Evolutionary conservation across 106 monocot species (phyloP), one percentile per base, ranked within the genome.

Genomic region (Dendrobium huoshanense): DNA sequence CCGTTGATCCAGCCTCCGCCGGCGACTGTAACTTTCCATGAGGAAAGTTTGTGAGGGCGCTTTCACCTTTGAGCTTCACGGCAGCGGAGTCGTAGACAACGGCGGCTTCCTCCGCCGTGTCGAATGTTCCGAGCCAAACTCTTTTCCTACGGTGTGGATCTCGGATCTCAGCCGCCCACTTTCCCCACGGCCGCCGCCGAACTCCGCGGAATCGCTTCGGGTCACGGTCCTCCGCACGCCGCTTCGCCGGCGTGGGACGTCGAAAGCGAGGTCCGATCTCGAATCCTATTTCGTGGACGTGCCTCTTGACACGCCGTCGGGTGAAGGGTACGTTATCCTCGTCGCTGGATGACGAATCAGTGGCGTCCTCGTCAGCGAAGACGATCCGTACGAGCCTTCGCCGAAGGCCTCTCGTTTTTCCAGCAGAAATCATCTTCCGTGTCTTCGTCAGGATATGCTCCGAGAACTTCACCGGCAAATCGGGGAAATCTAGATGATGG

Each of bases 341-440:
- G 18, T 83, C 82, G 20, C 51, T 27, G 43, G 78, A 78, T 19
- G 82, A 83, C 4, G 82, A 83, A 61, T 83, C 78, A 11, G 82
- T 83, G 16, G 82, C 82, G 68, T 83, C 82, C 41, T 67, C 78
- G 33, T 83, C 82, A 49, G 49, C 41, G 77, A 83, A 83, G 55
- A 55, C 51, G n/a, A 83, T 42, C 68, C 82, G 77, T 15, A 83
- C 41, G 77, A 83, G 67, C 78, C 55, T 83, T 25, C 31, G 76
- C 76, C 49, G 22, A 0, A 47, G 9, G 9, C 25, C n/a, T 18
- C 22, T 24, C 25, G 24, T n/a, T 13, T 51, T 25, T 41, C 45
- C 49, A 22, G 10, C 49, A 24, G 76, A 27, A 19, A 13, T 9
- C 8, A 75, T 25, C 75, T 42, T 73, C 17, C 73, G n/a, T 33